Evolutionary conservation across 306 rosid genomes (phyloP), one percentile per base, ranked within the genome.

Genomic region (Cucurbita moschata): DNA sequence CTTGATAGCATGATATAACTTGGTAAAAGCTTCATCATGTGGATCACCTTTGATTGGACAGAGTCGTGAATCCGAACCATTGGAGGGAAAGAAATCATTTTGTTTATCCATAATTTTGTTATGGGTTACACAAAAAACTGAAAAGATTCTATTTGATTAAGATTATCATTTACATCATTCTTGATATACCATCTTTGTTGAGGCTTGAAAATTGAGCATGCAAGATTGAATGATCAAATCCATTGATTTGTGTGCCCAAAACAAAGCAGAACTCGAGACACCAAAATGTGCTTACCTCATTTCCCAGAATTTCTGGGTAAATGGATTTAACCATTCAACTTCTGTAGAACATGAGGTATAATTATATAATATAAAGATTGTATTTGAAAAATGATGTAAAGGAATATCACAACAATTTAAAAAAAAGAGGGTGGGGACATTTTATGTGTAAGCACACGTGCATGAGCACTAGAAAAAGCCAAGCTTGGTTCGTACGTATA

Each of bases 401-500:
- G 26, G 26, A 26, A 26, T 26, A 26, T 26, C 26, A 26, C 1
- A 26, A 26, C 26, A 26, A 26, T 0, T 21, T 21, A n/a, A n/a
- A n/a, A n/a, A n/a, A n/a, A n/a, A n/a, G 1, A 26, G 35, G 0
- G 35, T 30, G 35, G 35, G 35, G 52, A 69, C 43, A 26, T 69
- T 43, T 50, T 23, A 69, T 44, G 74, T 10, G 59, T 30, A 49
- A 69, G 23, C 58, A 50, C 74, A 69, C 74, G 74, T 69, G 74
- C 74, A 49, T 26, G 21, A 58, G 4, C 59, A 26, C 74, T 49
- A 47, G 73, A 56, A 21, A 68, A 68, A 40, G 73, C 44, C 73
- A 68, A 46, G 56, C 56, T 21, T 47, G 73, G 73, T 68, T 68
- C 73, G 73, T 68, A 68, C 73, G 73, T 68, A 39, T 46, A 46